Evolutionary conservation across 78 protist species (phyloP).

Genomic region (Dictyostelium citrinum): DNA sequence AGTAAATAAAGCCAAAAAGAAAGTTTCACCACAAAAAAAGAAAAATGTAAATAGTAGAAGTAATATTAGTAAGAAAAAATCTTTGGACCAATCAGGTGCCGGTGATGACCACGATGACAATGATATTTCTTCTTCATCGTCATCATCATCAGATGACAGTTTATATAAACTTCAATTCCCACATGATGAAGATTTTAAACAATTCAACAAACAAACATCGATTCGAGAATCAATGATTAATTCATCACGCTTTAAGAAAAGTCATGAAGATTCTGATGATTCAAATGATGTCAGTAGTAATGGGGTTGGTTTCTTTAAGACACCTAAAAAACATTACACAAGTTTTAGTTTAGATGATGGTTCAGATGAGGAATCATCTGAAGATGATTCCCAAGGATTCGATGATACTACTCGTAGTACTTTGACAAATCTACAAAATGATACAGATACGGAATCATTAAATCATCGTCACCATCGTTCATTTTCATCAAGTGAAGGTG

Average conservation of each 20-base stretch:
- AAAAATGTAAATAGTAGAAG: background rate
- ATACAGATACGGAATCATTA: background rate
- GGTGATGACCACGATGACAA: background rate
- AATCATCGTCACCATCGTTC: background rate
- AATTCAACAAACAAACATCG: background rate
- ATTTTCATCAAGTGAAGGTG: background rate
- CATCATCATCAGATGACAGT: constrained; percentile 2
- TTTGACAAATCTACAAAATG: background rate
- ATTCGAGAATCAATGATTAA: background rate
- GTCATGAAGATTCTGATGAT: background rate
- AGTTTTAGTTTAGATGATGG: constrained; percentile 41
- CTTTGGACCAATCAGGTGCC: background rate
- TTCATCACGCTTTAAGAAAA: background rate
- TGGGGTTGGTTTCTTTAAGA: constrained; percentile 15
- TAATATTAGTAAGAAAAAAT: background rate
- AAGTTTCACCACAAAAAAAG: background rate
- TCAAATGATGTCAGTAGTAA: background rate
- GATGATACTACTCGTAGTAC: background rate
- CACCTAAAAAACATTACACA: constrained; percentile 35
- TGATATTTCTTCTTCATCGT: no score
- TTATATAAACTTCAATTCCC: constrained; percentile 46
- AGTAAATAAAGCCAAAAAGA: background rate
- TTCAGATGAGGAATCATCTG: background rate
- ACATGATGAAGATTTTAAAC: constrained; percentile 42
- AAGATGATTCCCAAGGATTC: background rate